Conservation (phyloP, 2,329 filamentous ascomycete species). For the Waltergamsia citrina region DNA sequence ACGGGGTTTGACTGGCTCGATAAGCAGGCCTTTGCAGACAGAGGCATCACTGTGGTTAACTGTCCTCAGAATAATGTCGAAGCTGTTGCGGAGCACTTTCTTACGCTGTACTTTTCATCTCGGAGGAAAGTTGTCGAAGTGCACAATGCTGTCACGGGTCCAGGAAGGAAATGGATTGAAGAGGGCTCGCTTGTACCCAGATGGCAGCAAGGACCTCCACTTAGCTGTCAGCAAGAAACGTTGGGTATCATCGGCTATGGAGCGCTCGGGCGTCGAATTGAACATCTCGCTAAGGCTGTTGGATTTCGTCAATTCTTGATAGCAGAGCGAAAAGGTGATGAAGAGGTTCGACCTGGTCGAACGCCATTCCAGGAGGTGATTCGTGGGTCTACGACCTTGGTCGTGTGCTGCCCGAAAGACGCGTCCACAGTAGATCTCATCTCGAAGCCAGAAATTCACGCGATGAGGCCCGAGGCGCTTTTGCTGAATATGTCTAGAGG, state of each 20-base stretch:
- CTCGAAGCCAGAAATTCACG: constrained; percentile 7
- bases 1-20: neutral
- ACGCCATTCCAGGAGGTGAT: constrained; percentile 11
- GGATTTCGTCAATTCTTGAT: constrained; percentile 14
- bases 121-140: constrained; percentile 6
- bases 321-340: constrained; percentile 13
- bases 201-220: constrained; percentile 10
- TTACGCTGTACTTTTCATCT: constrained; percentile 55
- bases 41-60: constrained; percentile 69
- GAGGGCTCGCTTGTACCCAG: constrained; percentile 2
- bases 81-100: constrained; percentile 63
- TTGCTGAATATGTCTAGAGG: constrained; percentile 20
- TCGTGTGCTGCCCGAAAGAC: constrained; percentile 13
- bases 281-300: constrained; percentile 9
- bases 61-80: constrained; percentile 65
- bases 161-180: no score
- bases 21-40: no score
- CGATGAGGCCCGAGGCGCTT: constrained; percentile 12
- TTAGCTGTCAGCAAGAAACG: constrained; percentile 15
- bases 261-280: constrained; percentile 12
- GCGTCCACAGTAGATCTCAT: constrained; percentile 11
- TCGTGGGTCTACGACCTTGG: constrained; percentile 11
- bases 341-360: constrained; percentile 3
- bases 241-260: constrained; percentile 17
- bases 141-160: no score